phyloP scores from a whole-genome alignment of 2,329 filamentous ascomycete species.

The Diaporthe capsici region DNA sequence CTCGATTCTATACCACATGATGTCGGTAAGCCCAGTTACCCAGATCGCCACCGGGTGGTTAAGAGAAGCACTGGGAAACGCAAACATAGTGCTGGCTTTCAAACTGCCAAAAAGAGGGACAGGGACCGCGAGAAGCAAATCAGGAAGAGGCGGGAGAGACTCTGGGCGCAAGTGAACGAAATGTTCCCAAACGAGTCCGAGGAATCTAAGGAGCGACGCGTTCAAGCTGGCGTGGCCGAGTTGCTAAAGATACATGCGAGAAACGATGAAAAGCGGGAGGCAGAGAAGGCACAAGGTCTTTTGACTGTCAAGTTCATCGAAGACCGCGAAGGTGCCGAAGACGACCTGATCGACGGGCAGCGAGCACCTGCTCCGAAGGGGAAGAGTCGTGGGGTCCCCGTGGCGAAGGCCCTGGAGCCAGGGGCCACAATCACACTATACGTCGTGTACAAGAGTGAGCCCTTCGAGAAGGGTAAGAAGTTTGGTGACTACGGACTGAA shows the following conservation, averaged over 20 bases:
- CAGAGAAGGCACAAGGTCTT: not conserved
- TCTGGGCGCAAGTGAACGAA: not conserved
- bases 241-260: not conserved
- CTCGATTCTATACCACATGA: constrained; percentile 21
- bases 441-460: constrained; percentile 30
- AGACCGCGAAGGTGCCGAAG: not conserved
- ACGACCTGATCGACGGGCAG: not conserved
- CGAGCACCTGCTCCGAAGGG: not conserved
- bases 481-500: not conserved
- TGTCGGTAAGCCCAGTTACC: not conserved
- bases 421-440: constrained; percentile 20
- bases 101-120: not conserved
- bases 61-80: not conserved
- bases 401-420: constrained; percentile 29
- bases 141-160: not conserved
- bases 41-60: not conserved
- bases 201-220: not conserved
- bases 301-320: constrained; percentile 23
- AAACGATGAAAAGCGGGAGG: constrained; percentile 7
- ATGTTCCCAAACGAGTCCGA: constrained; percentile 20
- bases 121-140: not conserved
- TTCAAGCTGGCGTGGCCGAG: not conserved
- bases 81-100: not conserved
- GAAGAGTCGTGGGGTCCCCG: constrained; percentile 2
- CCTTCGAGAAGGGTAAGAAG: not conserved